Evolutionary conservation across 2,329 filamentous ascomycete species (phyloP).

Genomic region (Pseudogymnoascus sp.): DNA sequence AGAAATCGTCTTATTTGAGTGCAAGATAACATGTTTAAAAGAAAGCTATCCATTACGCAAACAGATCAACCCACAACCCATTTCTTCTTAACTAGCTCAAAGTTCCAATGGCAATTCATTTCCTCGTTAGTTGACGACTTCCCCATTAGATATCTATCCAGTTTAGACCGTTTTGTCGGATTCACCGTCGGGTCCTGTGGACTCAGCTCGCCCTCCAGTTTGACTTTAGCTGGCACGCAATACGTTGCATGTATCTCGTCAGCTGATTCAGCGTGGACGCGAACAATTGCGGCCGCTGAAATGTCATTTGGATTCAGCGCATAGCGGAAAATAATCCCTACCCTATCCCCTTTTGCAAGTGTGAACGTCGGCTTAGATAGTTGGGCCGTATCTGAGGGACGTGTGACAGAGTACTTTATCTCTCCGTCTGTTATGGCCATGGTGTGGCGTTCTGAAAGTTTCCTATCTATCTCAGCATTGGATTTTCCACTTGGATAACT

Average conservation of each 20-base stretch:
- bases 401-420: neutral
- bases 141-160: neutral
- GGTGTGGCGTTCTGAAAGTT: no score
- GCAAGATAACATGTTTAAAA: neutral
- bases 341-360: neutral
- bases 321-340: neutral
- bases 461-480: no score
- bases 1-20: neutral
- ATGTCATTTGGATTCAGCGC: neutral
- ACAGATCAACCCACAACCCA: neutral
- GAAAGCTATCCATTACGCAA: neutral
- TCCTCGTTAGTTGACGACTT: neutral
- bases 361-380: neutral
- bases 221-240: neutral
- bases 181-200: neutral
- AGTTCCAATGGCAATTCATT: neutral
- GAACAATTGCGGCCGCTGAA: neutral
- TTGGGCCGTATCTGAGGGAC: neutral
- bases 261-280: neutral
- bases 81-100: neutral
- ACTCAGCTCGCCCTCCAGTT: neutral
- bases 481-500: neutral
- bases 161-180: neutral
- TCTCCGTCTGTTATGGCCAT: neutral
- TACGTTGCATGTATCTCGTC: neutral